Evolutionary conservation across 345 rosid genomes (phyloP).

Genomic region (Syzygium grande): DNA sequence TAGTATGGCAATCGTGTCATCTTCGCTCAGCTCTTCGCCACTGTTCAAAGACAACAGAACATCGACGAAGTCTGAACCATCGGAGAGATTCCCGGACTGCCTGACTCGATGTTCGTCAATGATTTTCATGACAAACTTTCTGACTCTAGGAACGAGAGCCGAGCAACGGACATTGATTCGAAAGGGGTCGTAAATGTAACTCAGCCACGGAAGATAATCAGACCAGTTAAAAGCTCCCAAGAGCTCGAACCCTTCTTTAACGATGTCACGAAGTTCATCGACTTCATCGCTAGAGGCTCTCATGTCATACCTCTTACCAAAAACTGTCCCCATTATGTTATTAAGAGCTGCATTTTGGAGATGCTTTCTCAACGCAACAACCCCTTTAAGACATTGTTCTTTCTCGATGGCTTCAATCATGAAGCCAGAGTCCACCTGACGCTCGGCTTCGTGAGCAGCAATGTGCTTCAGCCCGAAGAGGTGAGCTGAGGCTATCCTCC

Average conservation of each 20-base stretch:
- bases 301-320: slow-evolving; percentile 34
- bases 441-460: slow-evolving; percentile 28
- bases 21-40: slow-evolving; percentile 30
- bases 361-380: slow-evolving; percentile 26
- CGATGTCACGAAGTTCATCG: slow-evolving; percentile 24
- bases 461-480: slow-evolving; percentile 35
- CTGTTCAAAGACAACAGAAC: slow-evolving; percentile 38
- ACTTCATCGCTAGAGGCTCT: slow-evolving; percentile 2
- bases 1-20: slow-evolving; percentile 40
- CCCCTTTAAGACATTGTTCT: slow-evolving; percentile 15
- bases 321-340: slow-evolving; percentile 49
- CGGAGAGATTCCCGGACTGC: neutral
- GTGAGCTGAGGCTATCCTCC: slow-evolving; percentile 37
- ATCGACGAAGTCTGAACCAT: slow-evolving; percentile 35
- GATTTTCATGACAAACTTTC: slow-evolving; percentile 24
- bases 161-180: slow-evolving; percentile 27
- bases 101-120: slow-evolving; percentile 22
- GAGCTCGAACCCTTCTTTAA: slow-evolving; percentile 44
- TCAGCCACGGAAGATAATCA: slow-evolving; percentile 45
- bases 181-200: slow-evolving; percentile 33
- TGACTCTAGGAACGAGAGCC: slow-evolving; percentile 35
- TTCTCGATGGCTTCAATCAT: slow-evolving; percentile 14
- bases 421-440: slow-evolving; percentile 24
- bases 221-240: slow-evolving; percentile 62
- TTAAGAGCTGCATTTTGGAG: slow-evolving; percentile 40